phyloP scores from a whole-genome alignment of 331 rosid genomes.

The Acacia concinna region DNA sequence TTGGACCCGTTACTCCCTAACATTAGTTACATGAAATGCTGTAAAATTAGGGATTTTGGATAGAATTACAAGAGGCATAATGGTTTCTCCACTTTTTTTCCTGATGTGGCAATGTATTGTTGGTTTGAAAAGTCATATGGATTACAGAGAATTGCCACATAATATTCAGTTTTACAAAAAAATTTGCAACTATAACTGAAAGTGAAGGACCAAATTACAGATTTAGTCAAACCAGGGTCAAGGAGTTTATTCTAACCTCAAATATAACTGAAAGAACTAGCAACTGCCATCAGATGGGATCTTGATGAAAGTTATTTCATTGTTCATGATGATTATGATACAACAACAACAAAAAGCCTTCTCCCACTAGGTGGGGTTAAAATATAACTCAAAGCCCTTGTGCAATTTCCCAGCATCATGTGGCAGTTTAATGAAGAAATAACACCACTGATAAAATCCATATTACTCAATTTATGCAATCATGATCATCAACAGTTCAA shows the following conservation, averaged over 20 bases:
- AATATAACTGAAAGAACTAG: background rate
- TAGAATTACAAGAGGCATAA: background rate
- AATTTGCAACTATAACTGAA: background rate
- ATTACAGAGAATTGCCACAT: background rate
- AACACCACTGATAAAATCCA: background rate
- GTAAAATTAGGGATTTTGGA: background rate
- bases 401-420: conserved; percentile 38
- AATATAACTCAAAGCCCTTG: conserved; percentile 41
- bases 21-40: background rate
- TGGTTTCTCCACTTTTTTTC: background rate
- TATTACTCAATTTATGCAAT: conserved; percentile 15
- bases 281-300: conserved; percentile 38
- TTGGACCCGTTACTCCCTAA: background rate
- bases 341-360: too few species aligned
- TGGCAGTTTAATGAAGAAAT: conserved; percentile 23
- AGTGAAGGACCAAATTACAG: background rate
- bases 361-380: background rate
- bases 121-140: background rate
- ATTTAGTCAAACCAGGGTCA: background rate
- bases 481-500: background rate
- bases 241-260: background rate
- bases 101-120: background rate
- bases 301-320: conserved; percentile 31
- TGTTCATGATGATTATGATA: conserved; percentile 16
- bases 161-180: too few species aligned